Percentiles rank a stretch among this genome's conserved stretches.
Evolutionary conservation across 306 rosid genomes (phyloP).

Genomic region (Rubus idaeus): DNA sequence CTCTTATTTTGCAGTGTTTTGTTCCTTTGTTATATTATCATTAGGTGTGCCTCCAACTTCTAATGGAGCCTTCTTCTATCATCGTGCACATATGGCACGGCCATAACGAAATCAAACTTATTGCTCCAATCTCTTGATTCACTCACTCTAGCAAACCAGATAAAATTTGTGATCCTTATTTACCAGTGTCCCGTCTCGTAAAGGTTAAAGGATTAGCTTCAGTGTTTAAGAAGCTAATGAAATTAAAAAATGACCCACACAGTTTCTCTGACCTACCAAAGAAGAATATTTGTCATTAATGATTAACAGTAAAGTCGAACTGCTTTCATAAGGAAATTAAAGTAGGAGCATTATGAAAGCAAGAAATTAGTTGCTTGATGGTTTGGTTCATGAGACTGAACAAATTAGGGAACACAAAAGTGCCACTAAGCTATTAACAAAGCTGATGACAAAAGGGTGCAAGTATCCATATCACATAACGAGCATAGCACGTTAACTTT

Average conservation of each 20-base stretch:
- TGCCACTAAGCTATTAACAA: background rate
- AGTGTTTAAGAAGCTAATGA: too few relatives aligned
- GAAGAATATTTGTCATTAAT: background rate
- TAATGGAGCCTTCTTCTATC: background rate
- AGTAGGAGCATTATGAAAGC: constrained; percentile 2
- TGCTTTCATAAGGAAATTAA: background rate
- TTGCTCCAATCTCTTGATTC: too few relatives aligned
- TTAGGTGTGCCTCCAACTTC: background rate
- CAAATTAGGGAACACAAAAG: background rate
- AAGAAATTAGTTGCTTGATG: constrained; percentile 9
- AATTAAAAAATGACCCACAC: too few relatives aligned
- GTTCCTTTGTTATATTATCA: background rate
- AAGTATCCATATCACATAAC: background rate
- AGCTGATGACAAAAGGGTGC: background rate
- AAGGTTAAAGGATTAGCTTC: too few relatives aligned
- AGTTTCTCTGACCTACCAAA: too few relatives aligned
- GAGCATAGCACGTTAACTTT: background rate
- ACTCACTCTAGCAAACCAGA: too few relatives aligned
- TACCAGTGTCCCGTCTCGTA: too few relatives aligned
- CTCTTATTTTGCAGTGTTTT: background rate
- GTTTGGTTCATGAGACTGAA: background rate
- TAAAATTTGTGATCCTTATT: too few relatives aligned
- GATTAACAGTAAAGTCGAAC: background rate
- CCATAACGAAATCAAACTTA: too few relatives aligned
- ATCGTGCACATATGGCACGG: too few relatives aligned